Conservation (phyloP, 2,329 filamentous ascomycete species). For the Aureobasidium melanogenum region DNA sequence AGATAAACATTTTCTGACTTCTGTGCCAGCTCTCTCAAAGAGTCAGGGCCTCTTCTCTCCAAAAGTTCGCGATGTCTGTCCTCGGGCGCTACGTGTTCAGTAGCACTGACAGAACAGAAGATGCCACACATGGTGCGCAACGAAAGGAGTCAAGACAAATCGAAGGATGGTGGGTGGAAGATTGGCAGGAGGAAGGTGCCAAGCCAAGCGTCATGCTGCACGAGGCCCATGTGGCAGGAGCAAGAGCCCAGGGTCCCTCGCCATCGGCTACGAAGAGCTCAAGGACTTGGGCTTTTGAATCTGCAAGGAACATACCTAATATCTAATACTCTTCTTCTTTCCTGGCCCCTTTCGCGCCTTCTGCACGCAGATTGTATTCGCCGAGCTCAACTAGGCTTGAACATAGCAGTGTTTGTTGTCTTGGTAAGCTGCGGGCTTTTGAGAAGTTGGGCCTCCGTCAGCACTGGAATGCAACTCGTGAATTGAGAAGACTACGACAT, state of each 20-base stretch:
- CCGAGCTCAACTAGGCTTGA: background rate
- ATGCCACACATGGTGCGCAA: conserved; percentile 26
- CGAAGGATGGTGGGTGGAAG: background rate
- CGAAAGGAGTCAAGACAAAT: background rate
- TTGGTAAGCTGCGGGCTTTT: background rate
- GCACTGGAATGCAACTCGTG: background rate
- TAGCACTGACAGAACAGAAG: conserved; percentile 24
- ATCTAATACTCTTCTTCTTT: background rate
- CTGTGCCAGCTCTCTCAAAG: conserved; percentile 1
- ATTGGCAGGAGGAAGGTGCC: background rate
- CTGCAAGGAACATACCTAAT: conserved; percentile 3
- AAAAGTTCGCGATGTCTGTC: conserved; percentile 18
- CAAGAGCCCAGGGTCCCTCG: background rate
- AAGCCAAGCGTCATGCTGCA: conserved; percentile 1
- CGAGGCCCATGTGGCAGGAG: background rate
- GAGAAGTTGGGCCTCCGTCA: background rate
- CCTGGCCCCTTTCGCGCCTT: background rate
- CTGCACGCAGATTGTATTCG: background rate
- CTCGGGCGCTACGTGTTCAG: conserved; percentile 17
- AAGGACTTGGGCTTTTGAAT: background rate
- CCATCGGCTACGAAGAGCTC: background rate
- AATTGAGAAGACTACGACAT: background rate
- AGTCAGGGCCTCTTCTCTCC: conserved; percentile 24
- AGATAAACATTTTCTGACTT: conserved; percentile 27
- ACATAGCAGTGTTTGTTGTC: background rate